Percentiles rank a stretch among this genome's conserved stretches.
phyloP scores from a whole-genome alignment of 2,329 filamentous ascomycete species.

The Phialophora expanda region DNA sequence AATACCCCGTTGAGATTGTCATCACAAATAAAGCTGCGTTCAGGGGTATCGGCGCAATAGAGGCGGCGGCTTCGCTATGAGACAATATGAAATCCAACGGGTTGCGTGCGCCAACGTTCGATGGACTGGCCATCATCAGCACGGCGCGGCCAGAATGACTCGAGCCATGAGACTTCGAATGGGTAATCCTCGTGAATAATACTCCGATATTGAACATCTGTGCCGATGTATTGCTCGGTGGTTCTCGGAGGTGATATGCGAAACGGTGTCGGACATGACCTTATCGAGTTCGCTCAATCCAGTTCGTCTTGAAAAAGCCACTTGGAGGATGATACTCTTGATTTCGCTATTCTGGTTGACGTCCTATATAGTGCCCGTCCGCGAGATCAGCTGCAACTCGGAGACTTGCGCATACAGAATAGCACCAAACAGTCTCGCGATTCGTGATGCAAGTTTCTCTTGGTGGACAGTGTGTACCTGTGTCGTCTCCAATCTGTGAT shows the following conservation, averaged over 20 bases:
- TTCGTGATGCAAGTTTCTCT: neutral
- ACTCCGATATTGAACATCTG: neutral
- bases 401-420: neutral
- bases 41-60: slow-evolving; percentile 66
- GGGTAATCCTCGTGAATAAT: neutral
- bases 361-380: neutral
- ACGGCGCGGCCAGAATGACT: neutral
- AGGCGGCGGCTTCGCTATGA: slow-evolving; percentile 56
- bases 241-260: neutral
- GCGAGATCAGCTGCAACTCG: neutral
- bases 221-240: neutral
- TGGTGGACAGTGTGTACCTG: neutral
- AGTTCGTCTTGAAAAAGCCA: neutral
- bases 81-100: neutral
- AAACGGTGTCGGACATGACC: neutral
- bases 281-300: neutral
- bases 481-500: neutral
- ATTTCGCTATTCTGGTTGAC: neutral
- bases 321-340: neutral
- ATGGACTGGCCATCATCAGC: neutral
- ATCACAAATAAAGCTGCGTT: slow-evolving; percentile 66
- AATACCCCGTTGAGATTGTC: slow-evolving; percentile 79
- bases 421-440: too few relatives aligned
- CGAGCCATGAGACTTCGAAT: neutral
- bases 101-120: neutral